phyloP scores from a whole-genome alignment of 495 filamentous ascomycete species.

The Neurospora africana region DNA sequence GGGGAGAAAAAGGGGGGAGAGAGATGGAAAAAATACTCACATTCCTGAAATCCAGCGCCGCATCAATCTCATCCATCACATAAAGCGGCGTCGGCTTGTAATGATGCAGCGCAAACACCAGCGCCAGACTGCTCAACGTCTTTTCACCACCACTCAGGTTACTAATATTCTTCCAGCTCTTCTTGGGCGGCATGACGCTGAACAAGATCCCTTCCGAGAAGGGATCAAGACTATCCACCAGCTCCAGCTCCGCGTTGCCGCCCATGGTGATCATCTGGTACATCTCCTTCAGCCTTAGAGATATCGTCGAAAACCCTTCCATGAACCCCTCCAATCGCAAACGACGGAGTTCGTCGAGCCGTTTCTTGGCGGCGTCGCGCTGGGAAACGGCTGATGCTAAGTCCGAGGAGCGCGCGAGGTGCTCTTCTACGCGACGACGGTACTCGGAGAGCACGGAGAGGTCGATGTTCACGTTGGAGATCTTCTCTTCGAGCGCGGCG shows the following conservation, averaged over 20 bases:
- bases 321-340: constrained; percentile 93
- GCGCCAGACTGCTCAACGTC: constrained; percentile 82
- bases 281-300: constrained; percentile 96
- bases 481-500: constrained; percentile 84
- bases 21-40: constrained; percentile 41
- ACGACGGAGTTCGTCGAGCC: constrained; percentile 81
- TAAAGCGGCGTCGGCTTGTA: constrained; percentile 97
- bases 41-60: constrained; percentile 93
- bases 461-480: constrained; percentile 78
- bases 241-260: constrained; percentile 92
- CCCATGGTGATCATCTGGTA: constrained; percentile 99
- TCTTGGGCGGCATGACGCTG: constrained; percentile 98
- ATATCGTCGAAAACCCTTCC: constrained; percentile 92
- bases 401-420: constrained; percentile 70
- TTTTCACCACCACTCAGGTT: constrained; percentile 95
- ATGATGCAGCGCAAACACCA: constrained; percentile 96
- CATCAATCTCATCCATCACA: constrained; percentile 99
- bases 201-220: constrained; percentile 97
- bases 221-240: constrained; percentile 90
- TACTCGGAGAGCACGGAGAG: constrained; percentile 89
- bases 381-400: constrained; percentile 60
- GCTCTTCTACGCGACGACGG: constrained; percentile 78
- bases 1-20: constrained; percentile 8
- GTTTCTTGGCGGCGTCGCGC: constrained; percentile 78
- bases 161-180: constrained; percentile 98